A percentile compares a stretch with the other conserved stretches of the same genome.
Evolutionary conservation across 2,329 filamentous ascomycete species (phyloP).

Genomic region (Ustulina deusta): DNA sequence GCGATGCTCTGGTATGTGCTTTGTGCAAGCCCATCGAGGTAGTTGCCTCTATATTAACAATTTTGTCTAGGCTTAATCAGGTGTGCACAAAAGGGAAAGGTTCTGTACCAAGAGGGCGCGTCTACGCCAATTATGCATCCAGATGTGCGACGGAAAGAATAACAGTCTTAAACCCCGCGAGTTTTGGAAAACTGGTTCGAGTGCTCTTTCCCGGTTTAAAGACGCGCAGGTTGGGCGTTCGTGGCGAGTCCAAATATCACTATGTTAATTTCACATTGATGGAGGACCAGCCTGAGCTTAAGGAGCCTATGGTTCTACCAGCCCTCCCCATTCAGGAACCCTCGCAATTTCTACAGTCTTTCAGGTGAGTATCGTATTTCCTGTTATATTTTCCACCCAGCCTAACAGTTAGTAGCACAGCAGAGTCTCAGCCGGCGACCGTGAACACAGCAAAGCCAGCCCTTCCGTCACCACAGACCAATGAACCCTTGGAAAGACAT

Average conservation of each 20-base stretch:
- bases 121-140: constrained; percentile 95
- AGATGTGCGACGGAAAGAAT: constrained; percentile 93
- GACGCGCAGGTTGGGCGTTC: constrained; percentile 89
- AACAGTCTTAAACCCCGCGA: constrained; percentile 94
- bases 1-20: constrained; percentile 84
- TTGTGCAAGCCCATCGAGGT: background rate
- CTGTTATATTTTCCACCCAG: constrained; percentile 3
- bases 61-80: constrained; percentile 72
- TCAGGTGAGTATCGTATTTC: constrained; percentile 58
- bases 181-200: constrained; percentile 95
- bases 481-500: constrained; percentile 50
- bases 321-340: constrained; percentile 63
- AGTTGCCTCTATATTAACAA: constrained; percentile 44
- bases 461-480: constrained; percentile 56
- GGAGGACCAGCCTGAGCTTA: constrained; percentile 66
- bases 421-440: constrained; percentile 49
- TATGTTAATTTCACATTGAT: constrained; percentile 78
- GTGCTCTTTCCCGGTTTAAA: constrained; percentile 96
- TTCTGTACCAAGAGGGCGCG: constrained; percentile 90
- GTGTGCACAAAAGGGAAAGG: constrained; percentile 80
- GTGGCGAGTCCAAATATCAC: constrained; percentile 98
- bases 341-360: constrained; percentile 60
- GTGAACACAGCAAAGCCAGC: constrained; percentile 41
- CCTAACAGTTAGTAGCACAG: constrained; percentile 49
- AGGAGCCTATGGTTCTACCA: constrained; percentile 60